phyloP scores from a whole-genome alignment of 2,329 filamentous ascomycete species.

The Hypoxylon sp. region DNA sequence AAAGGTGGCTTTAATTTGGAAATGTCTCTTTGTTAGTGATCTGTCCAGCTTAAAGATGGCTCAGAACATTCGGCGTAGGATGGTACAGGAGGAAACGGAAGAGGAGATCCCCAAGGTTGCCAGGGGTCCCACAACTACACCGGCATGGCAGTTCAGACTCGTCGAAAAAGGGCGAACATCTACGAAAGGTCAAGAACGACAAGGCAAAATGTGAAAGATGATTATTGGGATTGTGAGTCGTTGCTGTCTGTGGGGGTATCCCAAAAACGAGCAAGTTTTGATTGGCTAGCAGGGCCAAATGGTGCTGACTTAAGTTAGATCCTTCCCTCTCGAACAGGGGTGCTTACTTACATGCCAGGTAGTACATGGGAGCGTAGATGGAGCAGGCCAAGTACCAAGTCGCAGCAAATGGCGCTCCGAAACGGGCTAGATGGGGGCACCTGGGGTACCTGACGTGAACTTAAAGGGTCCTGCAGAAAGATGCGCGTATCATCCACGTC shows the following conservation, averaged over 20 bases:
- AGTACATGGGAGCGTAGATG: conserved; percentile 1
- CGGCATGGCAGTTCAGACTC: conserved; percentile 22
- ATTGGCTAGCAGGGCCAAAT: conserved; percentile 52
- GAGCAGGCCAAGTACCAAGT: conserved; percentile 8
- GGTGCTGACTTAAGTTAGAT: conserved; percentile 44
- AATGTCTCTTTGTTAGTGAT: background rate
- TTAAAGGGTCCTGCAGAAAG: conserved; percentile 37
- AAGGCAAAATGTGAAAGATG: conserved; percentile 37
- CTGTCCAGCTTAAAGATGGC: background rate
- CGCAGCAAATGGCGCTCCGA: background rate
- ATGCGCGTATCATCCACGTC: conserved; percentile 37
- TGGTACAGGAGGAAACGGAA: conserved; percentile 2
- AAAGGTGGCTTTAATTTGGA: background rate
- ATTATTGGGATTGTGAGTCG: conserved; percentile 45
- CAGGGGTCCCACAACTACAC: conserved; percentile 3
- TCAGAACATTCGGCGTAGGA: background rate
- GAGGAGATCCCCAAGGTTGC: background rate
- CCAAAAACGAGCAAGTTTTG: conserved; percentile 60
- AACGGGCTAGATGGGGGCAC: background rate
- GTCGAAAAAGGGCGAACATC: conserved; percentile 22
- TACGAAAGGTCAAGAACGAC: conserved; percentile 25
- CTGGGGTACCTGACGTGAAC: conserved; percentile 20
- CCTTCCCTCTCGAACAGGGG: conserved; percentile 34
- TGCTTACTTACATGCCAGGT: conserved; percentile 9
- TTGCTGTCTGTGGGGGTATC: conserved; percentile 46